Percentiles rank a stretch among this genome's conserved stretches.
Evolutionary conservation across 768 basidiomycete genomes (phyloP).

Genomic region (Boletus subparvulus): DNA sequence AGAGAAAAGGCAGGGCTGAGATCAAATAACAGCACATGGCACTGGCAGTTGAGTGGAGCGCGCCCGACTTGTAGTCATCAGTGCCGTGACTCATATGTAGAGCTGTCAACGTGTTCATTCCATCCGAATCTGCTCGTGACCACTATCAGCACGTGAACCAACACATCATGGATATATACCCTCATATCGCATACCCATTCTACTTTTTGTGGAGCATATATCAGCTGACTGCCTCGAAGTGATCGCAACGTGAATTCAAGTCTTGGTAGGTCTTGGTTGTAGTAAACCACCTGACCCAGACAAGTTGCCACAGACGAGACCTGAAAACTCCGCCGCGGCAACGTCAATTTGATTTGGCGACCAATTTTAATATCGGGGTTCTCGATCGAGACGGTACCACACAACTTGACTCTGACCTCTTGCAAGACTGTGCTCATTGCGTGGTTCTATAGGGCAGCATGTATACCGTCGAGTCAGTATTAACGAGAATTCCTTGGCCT

Average conservation of each 20-base stretch:
- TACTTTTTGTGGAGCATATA: not conserved
- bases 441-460: not conserved
- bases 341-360: not conserved
- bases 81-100: too few relatives aligned
- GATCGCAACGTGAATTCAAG: not conserved
- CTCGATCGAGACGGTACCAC: not conserved
- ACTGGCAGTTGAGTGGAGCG: not conserved
- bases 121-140: not conserved
- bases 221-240: not conserved
- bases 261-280: not conserved
- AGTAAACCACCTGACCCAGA: not conserved
- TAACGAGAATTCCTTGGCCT: not conserved
- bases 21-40: not conserved
- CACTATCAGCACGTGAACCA: constrained; percentile 5
- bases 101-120: not conserved
- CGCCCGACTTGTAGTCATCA: not conserved
- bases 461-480: not conserved
- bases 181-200: not conserved
- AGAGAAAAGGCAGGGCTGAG: not conserved
- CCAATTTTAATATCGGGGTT: not conserved
- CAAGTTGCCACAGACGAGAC: not conserved
- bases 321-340: not conserved
- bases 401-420: not conserved
- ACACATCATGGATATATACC: not conserved
- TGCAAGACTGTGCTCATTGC: not conserved